phyloP scores from a whole-genome alignment of 163 green algal species.

The Scenedesmus sp. region DNA sequence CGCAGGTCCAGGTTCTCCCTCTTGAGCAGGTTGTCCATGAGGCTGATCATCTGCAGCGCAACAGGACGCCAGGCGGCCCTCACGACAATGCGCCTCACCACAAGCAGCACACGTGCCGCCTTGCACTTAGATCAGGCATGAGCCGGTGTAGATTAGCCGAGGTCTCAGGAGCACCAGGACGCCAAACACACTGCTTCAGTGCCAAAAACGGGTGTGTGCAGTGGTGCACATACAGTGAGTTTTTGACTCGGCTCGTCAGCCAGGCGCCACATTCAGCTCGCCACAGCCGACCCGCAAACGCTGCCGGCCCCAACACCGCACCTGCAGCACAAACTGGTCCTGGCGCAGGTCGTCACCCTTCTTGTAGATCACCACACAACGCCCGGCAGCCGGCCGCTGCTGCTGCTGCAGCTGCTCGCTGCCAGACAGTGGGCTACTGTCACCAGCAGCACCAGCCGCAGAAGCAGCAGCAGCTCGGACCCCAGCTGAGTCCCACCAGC shows the following conservation, averaged over 20 bases:
- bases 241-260: too few relatives aligned
- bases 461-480: neutral
- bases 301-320: neutral
- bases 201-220: too few relatives aligned
- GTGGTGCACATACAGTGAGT: too few relatives aligned
- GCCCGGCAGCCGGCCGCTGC: slow-evolving; percentile 3
- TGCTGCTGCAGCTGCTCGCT: slow-evolving; percentile 31
- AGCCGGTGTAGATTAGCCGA: too few relatives aligned
- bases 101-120: too few relatives aligned
- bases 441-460: neutral
- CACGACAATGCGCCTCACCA: neutral
- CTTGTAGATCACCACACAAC: slow-evolving; percentile 95
- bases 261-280: too few relatives aligned
- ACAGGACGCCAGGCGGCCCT: neutral
- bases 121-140: too few relatives aligned
- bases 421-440: neutral
- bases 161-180: too few relatives aligned
- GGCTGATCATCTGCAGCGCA: slow-evolving; percentile 86
- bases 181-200: too few relatives aligned
- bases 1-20: slow-evolving; percentile 96
- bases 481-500: neutral
- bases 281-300: too few relatives aligned
- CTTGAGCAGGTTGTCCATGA: slow-evolving; percentile 99
- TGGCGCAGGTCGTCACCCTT: slow-evolving; percentile 95
- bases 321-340: slow-evolving; percentile 77